Evolutionary conservation across 1,284 basidiomycete genomes (phyloP).

Genomic region (Phenoliferia sp.): DNA sequence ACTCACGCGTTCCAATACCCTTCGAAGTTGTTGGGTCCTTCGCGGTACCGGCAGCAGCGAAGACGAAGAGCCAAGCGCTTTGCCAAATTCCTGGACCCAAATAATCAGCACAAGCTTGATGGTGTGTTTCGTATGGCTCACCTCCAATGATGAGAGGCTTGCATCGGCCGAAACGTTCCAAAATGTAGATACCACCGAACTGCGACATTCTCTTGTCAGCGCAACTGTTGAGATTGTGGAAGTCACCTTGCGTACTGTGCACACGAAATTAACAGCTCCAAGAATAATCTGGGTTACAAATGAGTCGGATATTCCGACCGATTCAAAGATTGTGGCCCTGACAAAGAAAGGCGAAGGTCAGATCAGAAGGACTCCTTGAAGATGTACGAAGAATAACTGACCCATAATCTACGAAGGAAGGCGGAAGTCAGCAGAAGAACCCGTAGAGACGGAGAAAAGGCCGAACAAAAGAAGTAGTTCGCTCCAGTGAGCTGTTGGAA

Average conservation of each 20-base stretch:
- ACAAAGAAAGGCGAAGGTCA: not conserved
- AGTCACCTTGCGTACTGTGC: not conserved
- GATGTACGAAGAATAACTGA: not conserved
- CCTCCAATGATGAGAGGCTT: not conserved
- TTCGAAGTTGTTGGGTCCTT: not conserved
- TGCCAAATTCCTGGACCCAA: not conserved
- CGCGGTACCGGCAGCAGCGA: not conserved
- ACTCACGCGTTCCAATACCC: not conserved
- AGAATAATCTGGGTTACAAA: not conserved
- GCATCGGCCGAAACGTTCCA: conserved; percentile 8
- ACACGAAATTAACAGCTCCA: not conserved
- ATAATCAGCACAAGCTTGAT: not conserved
- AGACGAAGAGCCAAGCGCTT: not conserved
- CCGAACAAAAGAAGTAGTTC: not conserved
- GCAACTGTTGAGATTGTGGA: not conserved
- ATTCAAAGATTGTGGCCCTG: not conserved
- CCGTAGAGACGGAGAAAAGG: not conserved
- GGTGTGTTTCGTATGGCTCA: no score
- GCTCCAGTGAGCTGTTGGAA: conserved; percentile 29
- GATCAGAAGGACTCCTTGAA: not conserved
- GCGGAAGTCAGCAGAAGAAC: not conserved
- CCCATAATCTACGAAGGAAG: not conserved
- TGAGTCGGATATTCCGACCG: not conserved
- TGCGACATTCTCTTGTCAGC: not conserved
- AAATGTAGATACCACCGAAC: conserved; percentile 3